Conservation (phyloP, 75 land plant species). For the Sequoiadendron giganteum region DNA sequence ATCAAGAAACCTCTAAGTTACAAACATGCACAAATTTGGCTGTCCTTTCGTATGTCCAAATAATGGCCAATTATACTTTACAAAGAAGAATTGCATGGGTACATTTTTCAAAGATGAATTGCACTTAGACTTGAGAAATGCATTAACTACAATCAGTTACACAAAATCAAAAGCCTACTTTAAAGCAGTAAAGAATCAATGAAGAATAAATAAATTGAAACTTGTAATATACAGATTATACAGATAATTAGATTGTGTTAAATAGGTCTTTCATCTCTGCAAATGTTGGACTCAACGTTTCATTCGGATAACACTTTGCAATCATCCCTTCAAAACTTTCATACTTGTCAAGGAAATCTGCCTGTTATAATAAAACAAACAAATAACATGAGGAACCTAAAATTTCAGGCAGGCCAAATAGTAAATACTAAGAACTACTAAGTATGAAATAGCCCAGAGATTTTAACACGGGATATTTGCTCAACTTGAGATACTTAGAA, state of each 20-base stretch:
- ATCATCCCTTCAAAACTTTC: slow-evolving; percentile 78
- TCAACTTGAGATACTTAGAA: neutral
- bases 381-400: neutral
- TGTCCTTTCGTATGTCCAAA: neutral
- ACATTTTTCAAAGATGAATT: neutral
- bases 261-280: slow-evolving; percentile 84
- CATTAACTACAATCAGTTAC: neutral
- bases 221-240: neutral
- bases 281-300: slow-evolving; percentile 62
- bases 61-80: neutral
- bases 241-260: slow-evolving; percentile 1
- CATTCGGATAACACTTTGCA: slow-evolving; percentile 77
- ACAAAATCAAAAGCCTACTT: neutral
- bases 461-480: neutral
- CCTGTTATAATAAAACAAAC: slow-evolving; percentile 46
- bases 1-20: neutral
- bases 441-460: neutral
- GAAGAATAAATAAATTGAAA: neutral
- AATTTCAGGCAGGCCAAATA: neutral
- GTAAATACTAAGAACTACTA: neutral
- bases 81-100: neutral
- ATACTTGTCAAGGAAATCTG: slow-evolving; percentile 94
- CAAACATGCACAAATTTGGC: neutral
- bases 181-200: neutral
- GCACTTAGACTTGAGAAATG: neutral